These are phyloP conservation scores for Nymphaea colorata DNA, from an alignment of 164 flowering plant genomes.

Conservation along the genomic window DNA sequence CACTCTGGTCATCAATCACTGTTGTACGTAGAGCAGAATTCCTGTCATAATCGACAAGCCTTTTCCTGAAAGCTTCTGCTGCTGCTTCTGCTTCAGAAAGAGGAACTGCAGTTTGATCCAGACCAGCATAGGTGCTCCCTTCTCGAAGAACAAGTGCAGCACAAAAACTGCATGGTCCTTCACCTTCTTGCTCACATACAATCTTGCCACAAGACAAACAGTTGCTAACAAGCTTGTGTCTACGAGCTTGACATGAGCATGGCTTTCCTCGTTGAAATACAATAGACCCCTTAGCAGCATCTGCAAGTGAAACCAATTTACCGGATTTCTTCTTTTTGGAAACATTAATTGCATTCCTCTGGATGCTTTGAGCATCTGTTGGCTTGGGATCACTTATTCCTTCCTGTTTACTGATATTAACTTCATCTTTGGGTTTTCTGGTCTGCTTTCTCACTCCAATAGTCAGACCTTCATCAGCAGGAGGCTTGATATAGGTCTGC, in stretches of 20 bases:
- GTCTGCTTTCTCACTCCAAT: slow-evolving; percentile 39
- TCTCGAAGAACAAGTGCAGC: slow-evolving; percentile 84
- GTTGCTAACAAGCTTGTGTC: slow-evolving; percentile 74
- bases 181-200: slow-evolving; percentile 96
- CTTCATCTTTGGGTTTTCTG: slow-evolving; percentile 33
- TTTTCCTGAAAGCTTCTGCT: slow-evolving; percentile 92
- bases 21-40: slow-evolving; percentile 89
- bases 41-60: slow-evolving; percentile 83
- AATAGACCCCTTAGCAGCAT: slow-evolving; percentile 87
- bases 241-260: slow-evolving; percentile 91
- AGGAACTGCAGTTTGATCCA: slow-evolving; percentile 40
- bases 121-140: slow-evolving; percentile 85
- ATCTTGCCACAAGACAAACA: slow-evolving; percentile 96
- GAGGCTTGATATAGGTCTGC: slow-evolving; percentile 76
- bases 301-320: slow-evolving; percentile 78
- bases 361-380: slow-evolving; percentile 17
- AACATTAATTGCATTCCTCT: slow-evolving; percentile 25
- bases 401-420: slow-evolving; percentile 16
- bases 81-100: slow-evolving; percentile 65
- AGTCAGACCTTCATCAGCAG: slow-evolving; percentile 25
- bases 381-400: slow-evolving; percentile 15
- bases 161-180: slow-evolving; percentile 92
- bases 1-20: slow-evolving; percentile 98
- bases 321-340: slow-evolving; percentile 74
- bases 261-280: slow-evolving; percentile 91